Percentiles rank a stretch among this genome's conserved stretches.
These are phyloP conservation scores for Uronychia setigera DNA, from an alignment of 73 alveolate genomes.

Conservation along the genomic window DNA sequence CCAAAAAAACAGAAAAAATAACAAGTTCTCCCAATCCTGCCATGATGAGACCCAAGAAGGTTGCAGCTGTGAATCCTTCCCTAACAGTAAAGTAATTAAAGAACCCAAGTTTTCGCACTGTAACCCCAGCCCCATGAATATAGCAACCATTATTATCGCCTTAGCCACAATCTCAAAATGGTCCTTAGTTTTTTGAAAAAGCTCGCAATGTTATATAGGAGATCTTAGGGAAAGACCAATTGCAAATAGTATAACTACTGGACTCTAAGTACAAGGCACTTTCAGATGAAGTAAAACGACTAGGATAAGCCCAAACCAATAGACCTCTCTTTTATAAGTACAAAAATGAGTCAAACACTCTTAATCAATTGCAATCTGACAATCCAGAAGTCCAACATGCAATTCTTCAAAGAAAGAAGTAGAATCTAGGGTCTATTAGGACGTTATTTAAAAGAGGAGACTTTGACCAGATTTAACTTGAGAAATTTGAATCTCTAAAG, in stretches of 20 bases:
- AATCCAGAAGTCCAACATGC: neutral
- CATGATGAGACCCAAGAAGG: too few species aligned
- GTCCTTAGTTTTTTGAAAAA: neutral
- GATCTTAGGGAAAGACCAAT: neutral
- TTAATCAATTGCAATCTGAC: neutral
- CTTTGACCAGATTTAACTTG: neutral
- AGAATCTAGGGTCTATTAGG: neutral
- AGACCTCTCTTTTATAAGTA: neutral
- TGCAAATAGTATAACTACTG: neutral
- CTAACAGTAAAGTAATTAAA: too few species aligned
- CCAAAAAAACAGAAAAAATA: too few species aligned
- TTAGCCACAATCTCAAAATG: too few species aligned
- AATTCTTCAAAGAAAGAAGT: neutral
- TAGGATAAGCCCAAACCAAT: neutral
- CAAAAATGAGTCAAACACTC: neutral
- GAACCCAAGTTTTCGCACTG: too few species aligned
- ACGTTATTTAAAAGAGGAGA: neutral
- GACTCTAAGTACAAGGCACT: neutral
- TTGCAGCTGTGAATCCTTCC: too few species aligned
- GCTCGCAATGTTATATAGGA: neutral
- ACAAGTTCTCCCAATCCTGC: too few species aligned
- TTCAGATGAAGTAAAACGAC: neutral
- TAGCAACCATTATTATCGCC: too few species aligned
- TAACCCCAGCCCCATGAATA: too few species aligned
- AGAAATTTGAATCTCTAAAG: neutral